A percentile compares a stretch with the other conserved stretches of the same genome.
Evolutionary conservation across 345 rosid species (phyloP).

Genomic region (Eucalyptus marginata): DNA sequence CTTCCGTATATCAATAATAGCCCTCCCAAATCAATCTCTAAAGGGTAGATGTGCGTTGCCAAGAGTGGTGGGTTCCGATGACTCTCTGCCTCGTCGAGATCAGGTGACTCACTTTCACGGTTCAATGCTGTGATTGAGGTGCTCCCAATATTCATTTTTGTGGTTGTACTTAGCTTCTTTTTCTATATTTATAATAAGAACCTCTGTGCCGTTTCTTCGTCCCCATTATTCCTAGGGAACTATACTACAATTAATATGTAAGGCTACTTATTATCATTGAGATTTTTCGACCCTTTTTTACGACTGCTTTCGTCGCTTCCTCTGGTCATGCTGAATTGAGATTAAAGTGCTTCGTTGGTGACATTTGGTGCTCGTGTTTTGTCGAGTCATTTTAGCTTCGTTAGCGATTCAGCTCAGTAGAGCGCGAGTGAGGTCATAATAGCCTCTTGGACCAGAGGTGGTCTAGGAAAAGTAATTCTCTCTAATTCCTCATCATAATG

Average conservation of each 20-base stretch:
- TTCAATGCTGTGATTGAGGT: not conserved
- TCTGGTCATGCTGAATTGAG: conserved; percentile 28
- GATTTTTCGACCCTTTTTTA: not conserved
- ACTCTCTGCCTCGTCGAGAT: no score
- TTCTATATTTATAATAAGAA: no score
- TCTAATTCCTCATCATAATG: no score
- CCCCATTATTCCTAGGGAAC: fast-evolving
- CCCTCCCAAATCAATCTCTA: no score
- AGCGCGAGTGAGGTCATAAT: not conserved
- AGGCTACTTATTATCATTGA: not conserved
- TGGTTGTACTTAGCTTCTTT: not conserved
- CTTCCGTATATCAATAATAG: no score
- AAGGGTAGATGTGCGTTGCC: no score
- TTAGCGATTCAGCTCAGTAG: fast-evolving
- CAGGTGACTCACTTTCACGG: not conserved
- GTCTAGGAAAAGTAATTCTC: no score
- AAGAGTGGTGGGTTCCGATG: no score
- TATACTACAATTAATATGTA: not conserved
- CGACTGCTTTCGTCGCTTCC: conserved; percentile 37
- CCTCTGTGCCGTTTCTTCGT: not conserved
- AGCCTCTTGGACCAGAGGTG: not conserved
- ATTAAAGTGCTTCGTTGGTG: not conserved
- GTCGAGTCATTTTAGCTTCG: not conserved
- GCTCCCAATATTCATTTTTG: fast-evolving
- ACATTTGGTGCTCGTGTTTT: not conserved